Base-by-base conservation (phyloP, 176 grass and related monocot genomes). In the Avena insularis region DNA sequence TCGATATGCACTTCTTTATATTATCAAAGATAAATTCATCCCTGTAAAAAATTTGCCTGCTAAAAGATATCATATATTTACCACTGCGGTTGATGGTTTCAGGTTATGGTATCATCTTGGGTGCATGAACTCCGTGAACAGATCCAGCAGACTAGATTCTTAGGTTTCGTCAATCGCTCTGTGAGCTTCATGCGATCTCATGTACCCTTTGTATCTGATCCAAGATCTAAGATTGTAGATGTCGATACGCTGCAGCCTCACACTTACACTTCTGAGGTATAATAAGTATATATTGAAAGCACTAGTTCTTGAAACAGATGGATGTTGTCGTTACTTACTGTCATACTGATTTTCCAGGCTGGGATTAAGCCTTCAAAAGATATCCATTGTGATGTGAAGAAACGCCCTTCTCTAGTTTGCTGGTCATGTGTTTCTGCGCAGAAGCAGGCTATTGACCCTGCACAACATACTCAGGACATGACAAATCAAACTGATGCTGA, bases 71-170 rank as follows among this genome's bases (percentile, higher is more conserved):
- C 61, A 83, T 53, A 69, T 86, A 79, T 75, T 91, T 61, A 82
- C 21, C 13, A 0, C 60, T 79, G 48, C 4, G 6, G 25, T 83
- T 51, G 67, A 68, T 73, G 49, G 79, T 88, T 59, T 46, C 87
- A 97, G 94, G 94, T 97, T 57, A 85, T 87, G 80, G 71, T 76
- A 74, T 97, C 94, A 72, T 89, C 88, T 67, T 97, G 94, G 94
- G 82, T 90, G 78, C 91, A 75, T 68, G 94, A 97, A 86, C 90
- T 97, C 75, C 91, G 88, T 38, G 88, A 81, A 79, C 92, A 94
- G 49, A 97, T 97, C 77, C 87, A 97, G 47, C 83, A 84, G 66
- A 97, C 92, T 46, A 94, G 90, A 88, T 97, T 97, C 77, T 91
- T 97, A 53, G 93, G 93, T 74, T 87, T 90, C 16, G 83, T 92